Conservation (phyloP, 2,329 filamentous ascomycete genomes). For the Ilyonectria sp. region DNA sequence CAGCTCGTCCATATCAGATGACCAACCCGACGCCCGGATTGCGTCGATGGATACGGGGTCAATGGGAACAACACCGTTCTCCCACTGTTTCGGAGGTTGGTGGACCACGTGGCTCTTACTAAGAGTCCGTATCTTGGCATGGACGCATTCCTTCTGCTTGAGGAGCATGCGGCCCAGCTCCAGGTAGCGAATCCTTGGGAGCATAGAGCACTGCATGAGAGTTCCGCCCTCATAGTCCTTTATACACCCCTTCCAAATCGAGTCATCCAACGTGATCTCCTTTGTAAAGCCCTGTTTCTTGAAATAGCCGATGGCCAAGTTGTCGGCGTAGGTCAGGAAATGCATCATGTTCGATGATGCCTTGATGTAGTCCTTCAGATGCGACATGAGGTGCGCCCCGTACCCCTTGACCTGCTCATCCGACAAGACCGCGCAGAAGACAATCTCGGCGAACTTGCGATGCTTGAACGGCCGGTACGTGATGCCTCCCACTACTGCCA, state of each 20-base stretch:
- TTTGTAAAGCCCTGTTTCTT: conserved; percentile 99
- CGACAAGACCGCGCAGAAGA: conserved; percentile 97
- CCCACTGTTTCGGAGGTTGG: conserved; percentile 88
- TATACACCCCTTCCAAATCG: conserved; percentile 99
- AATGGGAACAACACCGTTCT: conserved; percentile 79
- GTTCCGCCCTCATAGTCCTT: conserved; percentile 72
- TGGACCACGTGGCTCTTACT: conserved; percentile 90
- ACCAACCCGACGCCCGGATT: conserved; percentile 95
- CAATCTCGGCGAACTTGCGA: conserved; percentile 95
- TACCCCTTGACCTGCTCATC: conserved; percentile 99
- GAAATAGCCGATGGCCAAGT: conserved; percentile 98
- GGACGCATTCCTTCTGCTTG: conserved; percentile 96
- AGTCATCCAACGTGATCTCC: conserved; percentile 91
- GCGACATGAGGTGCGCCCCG: conserved; percentile 97
- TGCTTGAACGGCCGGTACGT: conserved; percentile 96
- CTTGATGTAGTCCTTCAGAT: conserved; percentile 98
- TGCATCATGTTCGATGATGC: conserved; percentile 96
- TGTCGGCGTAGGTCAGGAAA: conserved; percentile 99
- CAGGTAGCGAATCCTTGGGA: conserved; percentile 93
- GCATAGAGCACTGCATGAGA: conserved; percentile 99
- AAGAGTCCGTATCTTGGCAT: conserved; percentile 94
- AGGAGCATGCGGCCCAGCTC: conserved; percentile 94
- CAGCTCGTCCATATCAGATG: conserved; percentile 96
- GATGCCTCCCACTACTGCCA: conserved; percentile 94
- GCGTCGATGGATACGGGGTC: conserved; percentile 90